Base-by-base conservation (phyloP, 805 yeast species). In the Candida palmyrensis region DNA sequence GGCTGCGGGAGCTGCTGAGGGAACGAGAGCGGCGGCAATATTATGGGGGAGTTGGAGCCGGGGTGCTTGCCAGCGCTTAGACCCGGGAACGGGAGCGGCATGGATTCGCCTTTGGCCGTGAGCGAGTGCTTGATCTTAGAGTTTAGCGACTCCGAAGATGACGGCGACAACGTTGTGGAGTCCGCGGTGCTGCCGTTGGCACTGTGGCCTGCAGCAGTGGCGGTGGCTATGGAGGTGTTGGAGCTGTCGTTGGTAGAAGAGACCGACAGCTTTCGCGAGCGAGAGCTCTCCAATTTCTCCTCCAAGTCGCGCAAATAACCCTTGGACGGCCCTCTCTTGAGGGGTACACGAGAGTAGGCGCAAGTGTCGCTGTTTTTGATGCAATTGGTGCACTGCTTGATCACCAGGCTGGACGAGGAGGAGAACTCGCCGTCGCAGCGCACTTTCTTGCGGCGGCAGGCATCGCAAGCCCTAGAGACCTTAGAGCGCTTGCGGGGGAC, bases 391-490 rank as follows among this genome's bases (percentile, higher is more conserved):
- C 94, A 83, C 2, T 66, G 53, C 38, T 67, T 68, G 23, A 69
- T 59, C n/a, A 77, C 69, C 7, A 61, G 58, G 44, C 60, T 71
- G 13, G 72, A 63, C 4, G 66, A 55, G 8, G 57, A 30, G 32
- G 65, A 64, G 37, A 71, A 68, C 17, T 68, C 68, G 15, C 83
- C 86, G 51, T 82, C 78, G 57, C 94, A 83, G 35, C 75, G 67
- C 15, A 82, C 70, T 50, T 83, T 83, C 53, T 82, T 81, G 29
- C 82, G 66, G 23, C 92, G 68, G 53, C 92, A 83, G 35, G 80
- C 78, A 51, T 83, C 94, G 51, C 94, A 83, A 2, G 90, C 92
- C 33, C 94, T 56, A 1, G 88, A 80, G 0, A 82, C 87, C 51
- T 83, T 83, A 6, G 82, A 69, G 36, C 89, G 47, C 47, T 81